Evolutionary conservation across 805 yeast species (phyloP).

Genomic region (Sugiyamaella lignohabitans): DNA sequence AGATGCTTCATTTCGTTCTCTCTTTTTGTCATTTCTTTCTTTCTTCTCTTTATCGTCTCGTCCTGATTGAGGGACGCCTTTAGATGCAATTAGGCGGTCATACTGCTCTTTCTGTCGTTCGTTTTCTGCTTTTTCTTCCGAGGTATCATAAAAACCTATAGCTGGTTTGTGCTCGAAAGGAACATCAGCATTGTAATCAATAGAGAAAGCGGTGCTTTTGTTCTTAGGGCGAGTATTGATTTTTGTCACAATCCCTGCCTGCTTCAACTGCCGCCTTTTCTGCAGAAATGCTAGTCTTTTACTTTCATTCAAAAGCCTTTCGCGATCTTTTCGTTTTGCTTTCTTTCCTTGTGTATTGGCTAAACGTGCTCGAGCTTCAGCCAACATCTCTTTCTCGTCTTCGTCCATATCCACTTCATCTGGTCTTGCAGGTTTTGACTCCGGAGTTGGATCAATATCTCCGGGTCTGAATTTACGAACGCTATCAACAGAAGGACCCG

Average conservation of each 20-base stretch:
- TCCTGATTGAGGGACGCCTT: slow-evolving; percentile 21
- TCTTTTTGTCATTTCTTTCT: slow-evolving; percentile 18
- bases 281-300: slow-evolving; percentile 69
- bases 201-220: slow-evolving; percentile 36
- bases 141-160: slow-evolving; percentile 60
- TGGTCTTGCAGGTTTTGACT: slow-evolving; percentile 73
- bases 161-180: slow-evolving; percentile 69
- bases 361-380: slow-evolving; percentile 89
- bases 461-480: slow-evolving; percentile 36
- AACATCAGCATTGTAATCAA: slow-evolving; percentile 79
- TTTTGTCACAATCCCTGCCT: slow-evolving; percentile 25
- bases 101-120: slow-evolving; percentile 36
- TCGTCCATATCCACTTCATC: slow-evolving; percentile 76
- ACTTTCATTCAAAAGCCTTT: slow-evolving; percentile 73
- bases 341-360: slow-evolving; percentile 93
- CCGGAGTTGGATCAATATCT: slow-evolving; percentile 64
- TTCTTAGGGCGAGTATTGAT: slow-evolving; percentile 43
- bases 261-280: slow-evolving; percentile 42
- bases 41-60: slow-evolving; percentile 10
- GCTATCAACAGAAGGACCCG: slow-evolving; percentile 40
- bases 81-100: slow-evolving; percentile 34
- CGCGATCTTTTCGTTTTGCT: slow-evolving; percentile 85
- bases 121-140: slow-evolving; percentile 48
- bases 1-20: slow-evolving; percentile 16
- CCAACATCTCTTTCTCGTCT: slow-evolving; percentile 83